Base-by-base conservation (phyloP, 2,329 filamentous ascomycete species). In the Pyrenochaeta sp. region DNA sequence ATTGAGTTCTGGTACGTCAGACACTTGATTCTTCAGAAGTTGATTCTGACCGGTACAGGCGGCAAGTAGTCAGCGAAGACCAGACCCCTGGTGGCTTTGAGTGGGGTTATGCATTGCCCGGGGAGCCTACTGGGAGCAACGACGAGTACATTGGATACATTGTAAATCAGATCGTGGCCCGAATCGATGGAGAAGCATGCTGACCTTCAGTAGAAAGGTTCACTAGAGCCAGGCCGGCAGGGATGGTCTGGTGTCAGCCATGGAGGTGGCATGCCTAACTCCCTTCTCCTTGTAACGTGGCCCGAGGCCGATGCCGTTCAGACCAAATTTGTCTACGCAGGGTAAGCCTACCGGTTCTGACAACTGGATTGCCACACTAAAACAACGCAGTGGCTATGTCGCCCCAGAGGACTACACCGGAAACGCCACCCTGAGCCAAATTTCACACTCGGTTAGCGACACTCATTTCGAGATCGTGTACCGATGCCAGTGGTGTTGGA, bases 401-500 rank as follows among this genome's bases (percentile, higher is more conserved):
- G 78, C 81, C 58, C 89, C 89, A 0, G 80, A 81, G 0, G 67
- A 84, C 36, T 90, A 91, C 73, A 80, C 81, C 0, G 89, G 89
- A 53, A 80, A 86, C 61, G 87, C 88, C 8, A 86, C 81, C 34
- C 72, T 91, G 25, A 88, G 85, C 0, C 83, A 87, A 62, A 84
- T 90, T 59, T 85, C 83, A 13, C 83, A 84, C 13, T 82, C 78
- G 27, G 79, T 90, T 55, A 88, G 84, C 65, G 79, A 81, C 15
- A 86, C 84, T 27, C 79, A 84, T 62, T 91, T 86, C 72, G 84
- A 84, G 45, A 71, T 90, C 47, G 82, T 90, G n/a, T 91, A 89
- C 77, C 83, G 86, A 46, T 91, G 89, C 75, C 75, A 87, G 63
- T 67, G 73, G 68, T 82, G 80, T 64, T 81, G 78, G 77, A 62